These are phyloP conservation scores for Agaricus blazei DNA, from an alignment of 768 basidiomycete genomes.

Conservation along the genomic window DNA sequence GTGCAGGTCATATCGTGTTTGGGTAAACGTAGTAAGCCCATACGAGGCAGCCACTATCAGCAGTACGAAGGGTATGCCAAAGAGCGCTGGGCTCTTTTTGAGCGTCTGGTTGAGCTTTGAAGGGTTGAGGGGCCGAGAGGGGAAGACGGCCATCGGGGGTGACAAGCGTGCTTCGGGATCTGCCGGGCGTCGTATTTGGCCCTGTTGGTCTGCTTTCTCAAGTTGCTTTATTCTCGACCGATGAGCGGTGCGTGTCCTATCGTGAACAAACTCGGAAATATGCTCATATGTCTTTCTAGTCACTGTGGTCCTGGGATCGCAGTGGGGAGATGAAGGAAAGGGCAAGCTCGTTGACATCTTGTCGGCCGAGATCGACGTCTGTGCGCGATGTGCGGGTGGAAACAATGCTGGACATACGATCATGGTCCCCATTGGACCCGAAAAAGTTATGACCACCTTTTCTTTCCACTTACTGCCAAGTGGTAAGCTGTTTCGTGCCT, in stretches of 20 bases:
- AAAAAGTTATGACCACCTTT: conserved; percentile 63
- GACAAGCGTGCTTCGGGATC: not conserved
- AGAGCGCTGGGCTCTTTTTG: conserved; percentile 61
- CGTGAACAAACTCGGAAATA: not conserved
- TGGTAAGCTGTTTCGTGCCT: conserved; percentile 45
- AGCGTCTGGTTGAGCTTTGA: conserved; percentile 37
- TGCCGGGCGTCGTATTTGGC: not conserved
- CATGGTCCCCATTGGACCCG: conserved; percentile 69
- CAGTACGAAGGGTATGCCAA: conserved; percentile 83
- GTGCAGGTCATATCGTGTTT: conserved; percentile 87
- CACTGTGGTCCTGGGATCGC: conserved; percentile 78
- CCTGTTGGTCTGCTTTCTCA: too few relatives aligned
- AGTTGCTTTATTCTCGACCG: not conserved
- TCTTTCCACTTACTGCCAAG: conserved; percentile 95
- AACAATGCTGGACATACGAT: conserved; percentile 99
- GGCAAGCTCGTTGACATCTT: conserved; percentile 98
- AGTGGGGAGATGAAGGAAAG: conserved; percentile 94
- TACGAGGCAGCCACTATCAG: conserved; percentile 86
- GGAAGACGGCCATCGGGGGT: conserved; percentile 28
- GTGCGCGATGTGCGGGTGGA: conserved; percentile 94
- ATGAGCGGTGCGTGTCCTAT: conserved; percentile 28
- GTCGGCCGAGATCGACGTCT: conserved; percentile 83
- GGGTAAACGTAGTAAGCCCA: conserved; percentile 76
- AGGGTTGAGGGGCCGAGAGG: conserved; percentile 39
- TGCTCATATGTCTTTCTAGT: conserved; percentile 20